A percentile compares a stretch with the other conserved stretches of the same genome.
phyloP scores from a whole-genome alignment of 2,329 filamentous ascomycete species.

The Monilinia laxa region DNA sequence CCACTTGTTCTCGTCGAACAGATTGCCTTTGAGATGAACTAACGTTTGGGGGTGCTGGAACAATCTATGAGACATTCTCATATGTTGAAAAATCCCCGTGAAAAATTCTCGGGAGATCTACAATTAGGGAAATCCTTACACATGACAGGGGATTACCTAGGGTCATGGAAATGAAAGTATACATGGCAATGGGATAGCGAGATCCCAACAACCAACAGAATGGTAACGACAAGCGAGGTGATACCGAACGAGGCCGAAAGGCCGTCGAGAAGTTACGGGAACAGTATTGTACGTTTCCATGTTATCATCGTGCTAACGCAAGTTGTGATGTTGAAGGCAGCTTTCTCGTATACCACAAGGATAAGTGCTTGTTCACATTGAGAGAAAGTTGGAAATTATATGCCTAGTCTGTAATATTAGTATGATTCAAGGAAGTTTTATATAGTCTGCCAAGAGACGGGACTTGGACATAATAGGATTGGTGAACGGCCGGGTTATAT shows the following conservation, averaged over 20 bases:
- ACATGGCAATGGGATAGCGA: not conserved
- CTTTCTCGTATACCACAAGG: not conserved
- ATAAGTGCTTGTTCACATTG: not conserved
- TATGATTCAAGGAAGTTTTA: not conserved
- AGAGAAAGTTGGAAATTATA: not conserved
- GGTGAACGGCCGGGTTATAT: too few relatives aligned
- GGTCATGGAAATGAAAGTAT: not conserved
- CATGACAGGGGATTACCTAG: not conserved
- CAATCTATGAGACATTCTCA: not conserved
- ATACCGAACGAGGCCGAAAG: constrained; percentile 3
- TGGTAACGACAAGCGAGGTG: not conserved
- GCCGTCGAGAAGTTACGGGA: not conserved
- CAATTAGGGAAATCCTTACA: not conserved
- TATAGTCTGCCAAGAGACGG: not conserved
- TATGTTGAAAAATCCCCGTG: too few relatives aligned
- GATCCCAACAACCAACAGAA: not conserved
- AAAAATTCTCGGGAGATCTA: constrained; percentile 3
- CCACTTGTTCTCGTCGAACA: not conserved
- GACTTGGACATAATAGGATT: not conserved
- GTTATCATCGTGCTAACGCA: not conserved
- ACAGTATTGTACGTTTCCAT: too few relatives aligned
- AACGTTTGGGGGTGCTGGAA: not conserved
- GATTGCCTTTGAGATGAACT: not conserved
- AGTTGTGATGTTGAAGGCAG: not conserved
- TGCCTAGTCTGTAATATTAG: not conserved